Conservation (phyloP, 352 stramenopile species). For the Phytopythium ostracodes region DNA sequence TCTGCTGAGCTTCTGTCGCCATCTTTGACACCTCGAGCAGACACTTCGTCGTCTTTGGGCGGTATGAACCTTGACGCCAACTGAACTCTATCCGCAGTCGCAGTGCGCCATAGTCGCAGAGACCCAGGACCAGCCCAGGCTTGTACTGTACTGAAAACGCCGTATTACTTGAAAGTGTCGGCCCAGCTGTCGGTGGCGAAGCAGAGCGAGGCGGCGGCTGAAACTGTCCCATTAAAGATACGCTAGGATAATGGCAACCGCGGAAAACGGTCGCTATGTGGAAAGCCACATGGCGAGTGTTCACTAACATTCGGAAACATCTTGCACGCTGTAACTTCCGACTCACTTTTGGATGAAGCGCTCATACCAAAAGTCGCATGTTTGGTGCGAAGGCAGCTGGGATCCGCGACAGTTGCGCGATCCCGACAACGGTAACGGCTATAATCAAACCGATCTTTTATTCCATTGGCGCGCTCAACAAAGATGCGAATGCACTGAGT, state of each 20-base stretch:
- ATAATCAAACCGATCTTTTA: background rate
- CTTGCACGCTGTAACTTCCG: background rate
- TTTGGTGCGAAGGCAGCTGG: background rate
- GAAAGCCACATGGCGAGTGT: background rate
- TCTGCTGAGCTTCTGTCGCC: background rate
- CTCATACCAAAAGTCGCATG: background rate
- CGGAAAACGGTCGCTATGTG: background rate
- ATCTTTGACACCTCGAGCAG: background rate
- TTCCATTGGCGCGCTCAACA: background rate
- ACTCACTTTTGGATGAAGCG: no score
- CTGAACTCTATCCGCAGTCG: background rate
- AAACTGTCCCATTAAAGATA: background rate
- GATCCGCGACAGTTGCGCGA: background rate
- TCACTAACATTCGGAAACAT: background rate
- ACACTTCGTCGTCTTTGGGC: background rate
- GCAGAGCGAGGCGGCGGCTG: background rate
- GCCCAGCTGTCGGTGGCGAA: background rate
- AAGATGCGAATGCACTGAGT: background rate
- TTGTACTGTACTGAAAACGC: background rate
- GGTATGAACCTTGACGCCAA: no score
- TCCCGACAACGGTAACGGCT: background rate
- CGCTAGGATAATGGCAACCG: background rate
- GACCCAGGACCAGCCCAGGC: background rate
- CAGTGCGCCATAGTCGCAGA: no score
- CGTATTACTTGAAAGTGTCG: background rate